Base-by-base conservation (phyloP, 2,329 filamentous ascomycete species). In the Alternaria conjuncta region DNA sequence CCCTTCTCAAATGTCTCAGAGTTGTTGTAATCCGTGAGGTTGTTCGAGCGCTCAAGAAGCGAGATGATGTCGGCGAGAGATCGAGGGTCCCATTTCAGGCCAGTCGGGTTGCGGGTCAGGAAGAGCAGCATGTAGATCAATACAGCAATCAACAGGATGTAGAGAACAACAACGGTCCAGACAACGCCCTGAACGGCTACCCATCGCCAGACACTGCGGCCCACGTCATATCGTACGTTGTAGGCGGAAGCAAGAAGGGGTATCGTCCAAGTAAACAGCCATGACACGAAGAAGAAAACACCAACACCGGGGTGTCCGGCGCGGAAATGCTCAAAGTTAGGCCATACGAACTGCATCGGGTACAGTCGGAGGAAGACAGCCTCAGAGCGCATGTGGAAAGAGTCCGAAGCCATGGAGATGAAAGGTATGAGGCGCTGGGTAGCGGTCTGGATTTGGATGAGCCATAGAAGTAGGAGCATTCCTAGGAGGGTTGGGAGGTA, bases 31-130 rank as follows among this genome's bases (percentile, higher is more conserved):
- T 92, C 90, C 21, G 85, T 83, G 53, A 94, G 85, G 18, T 90
- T 88, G 78, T 97, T 97, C 67, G 92, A 94, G 63, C 91, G 88
- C 67, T 93, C 90, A 25, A 97, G 85, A 11, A 97, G 84, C 2
- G 90, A 88, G 46, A 96, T 86, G 41, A 97, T 82, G 75, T 97
- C 94, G 4, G 92, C 94, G 8, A 97, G 83, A 23, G 90, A 95
- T 49, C 90, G 86, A 3, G 93, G 87, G 75, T 97, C 93, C 94
- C 94, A 97, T 74, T 91, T 86, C 65, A 97, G 83, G 0, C 94
- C 94, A 0, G 93, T 96, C 71, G 85, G 86, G 28, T 86, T 84
- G 21, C 84, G 80, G 57, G 86, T 82, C 81, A 94, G 92, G 66
- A 88, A 90, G n/a, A 88, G 67, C 66, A 90, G 81, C 4, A 94